Base-by-base conservation (phyloP, 805 yeast genomes). In the Metschnikowia proteae region DNA sequence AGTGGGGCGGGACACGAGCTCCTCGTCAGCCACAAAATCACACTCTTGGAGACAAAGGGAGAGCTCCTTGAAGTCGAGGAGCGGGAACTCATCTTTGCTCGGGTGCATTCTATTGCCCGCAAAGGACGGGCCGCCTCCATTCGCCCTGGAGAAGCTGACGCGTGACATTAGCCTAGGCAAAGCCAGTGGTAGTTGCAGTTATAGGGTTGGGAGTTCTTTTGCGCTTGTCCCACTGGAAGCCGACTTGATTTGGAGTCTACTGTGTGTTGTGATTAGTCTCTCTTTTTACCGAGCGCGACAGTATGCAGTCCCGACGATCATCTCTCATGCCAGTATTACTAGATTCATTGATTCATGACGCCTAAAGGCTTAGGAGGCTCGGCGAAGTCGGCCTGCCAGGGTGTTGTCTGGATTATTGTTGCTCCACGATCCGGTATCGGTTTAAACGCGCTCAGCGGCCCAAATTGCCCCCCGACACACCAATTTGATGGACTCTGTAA, bases 391-490 rank as follows among this genome's bases (percentile, higher is more conserved):
- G 22, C n/a, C 6, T 13, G 25, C 22, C 2, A 29, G 8, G 31
- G 31, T 29, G 3, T 29, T 4, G 31, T 29, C 11, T 29, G 17
- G 17, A 17, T 17, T 29, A 29, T 29, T 9, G 31, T 29, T 1
- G 4, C 10, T 11, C 39, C 30, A 8, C 10, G n/a, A 33, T 33
- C 22, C 4, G 8, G 36, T n/a, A n/a, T n/a, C 5, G 39, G n/a
- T 29, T 47, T 69, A 92, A 2, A 90, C 68, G 56, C 96, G 76
- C 66, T 92, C 97, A 10, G 97, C 97, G 1, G 90, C 75, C 84
- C 86, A 84, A 45, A 94, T 88, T 6, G 99, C 97, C n/a, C 80
- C 86, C 58, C 79, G 79, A 63, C 97, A 91, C 1, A 91, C 82
- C 43, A 75, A 63, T 64, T 91, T 92, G 56, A 94, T 90, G 5